Evolutionary conservation across 176 grass and related monocot species (phyloP).

Genomic region (Lolium multiflorum): DNA sequence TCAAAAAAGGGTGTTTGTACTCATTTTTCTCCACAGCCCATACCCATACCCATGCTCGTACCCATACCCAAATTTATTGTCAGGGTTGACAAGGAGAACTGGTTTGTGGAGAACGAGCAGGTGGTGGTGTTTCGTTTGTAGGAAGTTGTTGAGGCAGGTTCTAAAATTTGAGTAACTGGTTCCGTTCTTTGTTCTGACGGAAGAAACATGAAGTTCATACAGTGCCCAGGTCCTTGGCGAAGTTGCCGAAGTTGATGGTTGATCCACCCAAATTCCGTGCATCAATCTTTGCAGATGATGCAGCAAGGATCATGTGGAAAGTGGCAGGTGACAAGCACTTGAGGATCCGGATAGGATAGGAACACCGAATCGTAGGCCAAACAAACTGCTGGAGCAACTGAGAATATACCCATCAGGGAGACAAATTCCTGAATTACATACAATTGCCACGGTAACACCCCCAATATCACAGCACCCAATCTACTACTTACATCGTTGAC

Average conservation of each 20-base stretch:
- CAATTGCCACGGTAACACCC: neutral
- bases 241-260: too few species aligned
- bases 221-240: neutral
- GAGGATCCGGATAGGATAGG: too few species aligned
- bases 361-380: too few species aligned
- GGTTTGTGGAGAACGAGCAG: neutral
- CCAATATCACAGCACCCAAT: neutral
- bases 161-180: neutral
- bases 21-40: neutral
- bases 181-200: neutral
- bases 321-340: too few species aligned
- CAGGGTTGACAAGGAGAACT: neutral
- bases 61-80: neutral
- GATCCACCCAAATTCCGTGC: neutral
- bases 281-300: neutral
- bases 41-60: neutral
- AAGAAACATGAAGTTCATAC: neutral
- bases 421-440: neutral
- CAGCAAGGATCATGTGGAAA: neutral
- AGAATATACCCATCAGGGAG: neutral
- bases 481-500: conserved; percentile 31
- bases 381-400: neutral
- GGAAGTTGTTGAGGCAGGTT: neutral
- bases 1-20: neutral
- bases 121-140: neutral